phyloP scores from a whole-genome alignment of 306 rosid genomes.

The Boehmeria nivea region DNA sequence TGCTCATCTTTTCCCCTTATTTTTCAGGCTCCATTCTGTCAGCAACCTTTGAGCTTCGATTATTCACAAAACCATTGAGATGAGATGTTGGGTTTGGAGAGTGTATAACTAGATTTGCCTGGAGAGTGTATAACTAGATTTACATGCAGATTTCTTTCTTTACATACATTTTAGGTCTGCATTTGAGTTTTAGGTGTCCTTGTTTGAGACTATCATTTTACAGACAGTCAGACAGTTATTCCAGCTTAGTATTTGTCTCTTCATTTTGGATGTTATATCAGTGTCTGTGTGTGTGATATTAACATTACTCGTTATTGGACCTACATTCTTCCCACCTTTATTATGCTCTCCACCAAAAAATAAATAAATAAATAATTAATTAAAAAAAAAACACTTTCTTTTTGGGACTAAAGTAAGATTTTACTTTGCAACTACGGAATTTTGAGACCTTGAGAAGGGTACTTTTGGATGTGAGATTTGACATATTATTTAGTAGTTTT shows the following conservation, averaged over 20 bases:
- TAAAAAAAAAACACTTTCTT: too few relatives aligned
- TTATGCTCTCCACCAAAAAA: too few relatives aligned
- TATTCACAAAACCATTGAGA: conserved; percentile 66
- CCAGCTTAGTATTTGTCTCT: conserved; percentile 26
- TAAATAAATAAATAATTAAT: too few relatives aligned
- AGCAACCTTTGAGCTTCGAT: conserved; percentile 86
- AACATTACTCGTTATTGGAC: conserved; percentile 6
- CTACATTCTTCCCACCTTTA: background rate
- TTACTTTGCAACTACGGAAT: too few relatives aligned
- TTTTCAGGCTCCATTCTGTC: conserved; percentile 86
- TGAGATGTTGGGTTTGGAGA: conserved; percentile 17
- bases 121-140: conserved; percentile 17
- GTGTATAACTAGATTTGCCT: conserved; percentile 20
- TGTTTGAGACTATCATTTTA: conserved; percentile 20
- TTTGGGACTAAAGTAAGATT: too few relatives aligned
- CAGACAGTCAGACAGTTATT: conserved; percentile 39
- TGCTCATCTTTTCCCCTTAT: background rate
- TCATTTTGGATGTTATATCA: conserved; percentile 32
- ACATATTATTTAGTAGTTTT: too few relatives aligned
- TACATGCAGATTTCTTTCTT: conserved; percentile 32
- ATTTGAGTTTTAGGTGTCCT: conserved; percentile 24
- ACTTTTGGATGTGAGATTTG: too few relatives aligned
- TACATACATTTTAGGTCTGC: conserved; percentile 23
- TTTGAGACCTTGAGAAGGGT: too few relatives aligned
- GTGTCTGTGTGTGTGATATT: background rate